Conservation (phyloP, 2,329 filamentous ascomycete species). For the Cytospora paraplurivora region DNA sequence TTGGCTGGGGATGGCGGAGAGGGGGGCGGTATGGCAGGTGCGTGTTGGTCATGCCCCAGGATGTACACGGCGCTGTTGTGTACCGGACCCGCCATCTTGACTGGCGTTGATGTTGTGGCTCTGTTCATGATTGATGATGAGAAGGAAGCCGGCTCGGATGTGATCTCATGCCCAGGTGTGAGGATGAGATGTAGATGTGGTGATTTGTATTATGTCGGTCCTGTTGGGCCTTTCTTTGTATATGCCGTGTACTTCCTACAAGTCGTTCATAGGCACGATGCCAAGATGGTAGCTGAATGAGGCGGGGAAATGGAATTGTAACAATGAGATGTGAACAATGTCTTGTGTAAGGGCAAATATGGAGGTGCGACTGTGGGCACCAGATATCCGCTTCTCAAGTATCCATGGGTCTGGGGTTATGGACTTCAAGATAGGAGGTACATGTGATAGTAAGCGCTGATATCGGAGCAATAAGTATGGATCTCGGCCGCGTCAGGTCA, state of each 20-base stretch:
- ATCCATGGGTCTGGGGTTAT: conserved; percentile 13
- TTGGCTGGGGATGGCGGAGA: conserved; percentile 53
- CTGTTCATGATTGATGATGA: neutral
- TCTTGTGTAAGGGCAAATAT: neutral
- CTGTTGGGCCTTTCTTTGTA: neutral
- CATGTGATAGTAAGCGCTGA: conserved; percentile 18
- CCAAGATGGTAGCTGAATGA: conserved; percentile 21
- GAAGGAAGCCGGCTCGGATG: neutral
- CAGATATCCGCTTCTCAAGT: conserved; percentile 15
- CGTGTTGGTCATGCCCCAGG: conserved; percentile 41
- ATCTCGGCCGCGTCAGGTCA: conserved; percentile 26
- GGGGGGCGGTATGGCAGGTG: conserved; percentile 47
- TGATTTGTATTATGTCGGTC: neutral
- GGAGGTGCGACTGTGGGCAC: conserved; percentile 2
- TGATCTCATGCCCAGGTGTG: neutral
- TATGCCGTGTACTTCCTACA: neutral
- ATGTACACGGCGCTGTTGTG: conserved; percentile 56
- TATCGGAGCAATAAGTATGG: conserved; percentile 24
- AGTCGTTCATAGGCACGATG: conserved; percentile 21
- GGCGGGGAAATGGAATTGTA: neutral
- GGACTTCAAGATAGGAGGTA: conserved; percentile 9
- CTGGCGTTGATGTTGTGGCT: neutral
- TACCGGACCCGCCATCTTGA: conserved; percentile 40
- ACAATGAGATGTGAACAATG: neutral
- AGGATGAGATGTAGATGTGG: neutral